Evolutionary conservation across 306 rosid species (phyloP), one percentile per base, ranked within the genome.

Genomic region (Arachis hypogaea): DNA sequence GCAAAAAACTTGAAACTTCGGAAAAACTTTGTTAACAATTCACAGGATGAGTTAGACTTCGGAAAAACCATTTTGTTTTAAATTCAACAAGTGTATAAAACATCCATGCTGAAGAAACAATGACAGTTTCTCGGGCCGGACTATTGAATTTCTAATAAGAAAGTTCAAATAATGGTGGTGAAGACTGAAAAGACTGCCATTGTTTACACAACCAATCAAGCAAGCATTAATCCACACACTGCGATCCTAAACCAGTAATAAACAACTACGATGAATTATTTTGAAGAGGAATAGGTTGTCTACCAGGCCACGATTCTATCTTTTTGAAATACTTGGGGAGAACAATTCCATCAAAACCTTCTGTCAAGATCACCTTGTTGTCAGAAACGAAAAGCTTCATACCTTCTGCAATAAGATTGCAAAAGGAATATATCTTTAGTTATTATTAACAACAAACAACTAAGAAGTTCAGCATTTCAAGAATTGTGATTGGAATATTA

Each of bases 301-400:
- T 86, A 28, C 57, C 59, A 0, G 96, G 95, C 97, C 98, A 94
- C 49, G 95, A 85, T 82, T 91, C 95, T 59, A 94, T 89, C 87
- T 83, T 88, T 58, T 81, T 73, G 3, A 94, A 91, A 88, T 82
- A 94, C 80, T 88, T 85, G 6, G 82, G 84, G 0, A 91, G 89
- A 62, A 93, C 90, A 51, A 75, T 88, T 12, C 98, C 97, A 50
- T 88, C 93, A 55, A 89, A 84, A 52, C 98, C 98, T 84, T 91
- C 97, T 1, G 96, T 89, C 82, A 93, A 51, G 69, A 91, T 84
- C 81, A 94, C 97, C 82, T 82, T 88, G 86, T 94, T 94, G 68
- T 94, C 98, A 57, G 98, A 94, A 71, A 89, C 80, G 84, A 84
- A 88, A 60, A 94, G 85, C 91, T 91, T 94, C 92, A 89, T 86